Percentiles rank a stretch among this genome's conserved stretches.
These are phyloP conservation scores for Thalassiosira ordinaria DNA, from an alignment of 352 stramenopile genomes.

Conservation along the genomic window DNA sequence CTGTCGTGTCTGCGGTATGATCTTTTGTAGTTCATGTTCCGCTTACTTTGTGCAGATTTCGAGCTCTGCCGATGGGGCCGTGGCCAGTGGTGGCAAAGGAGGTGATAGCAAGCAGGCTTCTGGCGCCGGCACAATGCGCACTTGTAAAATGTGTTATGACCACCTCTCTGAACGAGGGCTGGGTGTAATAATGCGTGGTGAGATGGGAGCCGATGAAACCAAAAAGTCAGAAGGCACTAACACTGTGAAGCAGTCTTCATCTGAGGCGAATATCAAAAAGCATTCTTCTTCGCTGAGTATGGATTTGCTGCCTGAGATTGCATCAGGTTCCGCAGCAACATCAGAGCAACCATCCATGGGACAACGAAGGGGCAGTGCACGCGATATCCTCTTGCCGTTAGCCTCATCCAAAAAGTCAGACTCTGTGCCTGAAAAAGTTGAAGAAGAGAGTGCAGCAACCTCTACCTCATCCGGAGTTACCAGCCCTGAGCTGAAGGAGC, in stretches of 20 bases:
- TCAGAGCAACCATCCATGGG: neutral
- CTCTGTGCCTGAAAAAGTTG: neutral
- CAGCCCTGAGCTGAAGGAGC: slow-evolving; percentile 39
- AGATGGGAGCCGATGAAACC: slow-evolving; percentile 4
- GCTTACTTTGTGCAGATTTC: slow-evolving; percentile 81
- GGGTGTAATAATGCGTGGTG: slow-evolving; percentile 47
- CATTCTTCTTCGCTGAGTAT: slow-evolving; percentile 10
- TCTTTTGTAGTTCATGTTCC: slow-evolving; percentile 84
- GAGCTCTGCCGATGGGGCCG: neutral
- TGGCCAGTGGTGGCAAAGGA: slow-evolving; percentile 3
- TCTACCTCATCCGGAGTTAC: slow-evolving; percentile 13
- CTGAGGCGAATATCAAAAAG: slow-evolving; percentile 2
- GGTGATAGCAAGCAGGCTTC: slow-evolving; percentile 4
- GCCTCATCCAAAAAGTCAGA: neutral
- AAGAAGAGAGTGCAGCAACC: slow-evolving; percentile 1
- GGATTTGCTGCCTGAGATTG: slow-evolving; percentile 1
- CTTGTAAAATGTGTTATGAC: slow-evolving; percentile 83
- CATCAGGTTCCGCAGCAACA: neutral
- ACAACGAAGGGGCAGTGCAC: slow-evolving; percentile 3
- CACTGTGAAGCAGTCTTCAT: slow-evolving; percentile 7
- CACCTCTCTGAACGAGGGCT: slow-evolving; percentile 68
- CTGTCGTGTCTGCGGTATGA: slow-evolving; percentile 85
- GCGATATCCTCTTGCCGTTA: slow-evolving; percentile 47
- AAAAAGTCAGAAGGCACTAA: neutral
- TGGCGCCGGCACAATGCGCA: slow-evolving; percentile 66